Evolutionary conservation across 1,284 basidiomycete genomes (phyloP).

Genomic region (Cutaneotrichosporon dermatis): DNA sequence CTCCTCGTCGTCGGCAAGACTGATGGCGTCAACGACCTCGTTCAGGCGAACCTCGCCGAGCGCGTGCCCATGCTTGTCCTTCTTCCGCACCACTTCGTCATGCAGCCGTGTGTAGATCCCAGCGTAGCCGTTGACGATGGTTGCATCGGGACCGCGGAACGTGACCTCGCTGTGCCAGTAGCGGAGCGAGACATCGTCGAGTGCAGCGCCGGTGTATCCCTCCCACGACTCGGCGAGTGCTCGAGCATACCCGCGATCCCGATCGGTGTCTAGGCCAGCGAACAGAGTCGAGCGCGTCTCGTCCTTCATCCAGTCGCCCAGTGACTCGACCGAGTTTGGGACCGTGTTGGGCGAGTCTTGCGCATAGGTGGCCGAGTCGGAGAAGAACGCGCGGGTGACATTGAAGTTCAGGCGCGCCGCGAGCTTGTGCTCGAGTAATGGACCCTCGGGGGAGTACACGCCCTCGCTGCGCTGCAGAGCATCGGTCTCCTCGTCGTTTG

Average conservation of each 20-base stretch:
- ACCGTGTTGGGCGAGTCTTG: neutral
- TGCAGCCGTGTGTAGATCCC: neutral
- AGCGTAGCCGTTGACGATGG: neutral
- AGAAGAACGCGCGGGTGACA: constrained; percentile 1
- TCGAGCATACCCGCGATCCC: neutral
- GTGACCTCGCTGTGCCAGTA: constrained; percentile 2
- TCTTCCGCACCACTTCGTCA: neutral
- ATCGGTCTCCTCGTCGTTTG: neutral
- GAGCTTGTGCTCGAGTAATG: neutral
- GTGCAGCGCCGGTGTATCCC: neutral
- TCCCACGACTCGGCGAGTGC: constrained; percentile 1
- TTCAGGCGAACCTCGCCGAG: neutral
- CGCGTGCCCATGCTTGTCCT: neutral
- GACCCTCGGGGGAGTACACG: neutral
- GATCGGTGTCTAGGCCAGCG: neutral
- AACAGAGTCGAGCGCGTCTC: neutral
- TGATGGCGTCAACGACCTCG: neutral
- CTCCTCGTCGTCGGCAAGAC: neutral
- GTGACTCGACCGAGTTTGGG: neutral
- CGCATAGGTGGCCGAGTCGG: neutral
- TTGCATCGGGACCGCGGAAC: neutral
- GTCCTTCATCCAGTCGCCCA: neutral
- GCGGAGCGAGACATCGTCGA: neutral
- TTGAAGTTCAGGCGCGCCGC: neutral
- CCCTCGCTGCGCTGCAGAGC: neutral